Evolutionary conservation across 352 stramenopile genomes (phyloP).

Genomic region (Phytopythium litorale): DNA sequence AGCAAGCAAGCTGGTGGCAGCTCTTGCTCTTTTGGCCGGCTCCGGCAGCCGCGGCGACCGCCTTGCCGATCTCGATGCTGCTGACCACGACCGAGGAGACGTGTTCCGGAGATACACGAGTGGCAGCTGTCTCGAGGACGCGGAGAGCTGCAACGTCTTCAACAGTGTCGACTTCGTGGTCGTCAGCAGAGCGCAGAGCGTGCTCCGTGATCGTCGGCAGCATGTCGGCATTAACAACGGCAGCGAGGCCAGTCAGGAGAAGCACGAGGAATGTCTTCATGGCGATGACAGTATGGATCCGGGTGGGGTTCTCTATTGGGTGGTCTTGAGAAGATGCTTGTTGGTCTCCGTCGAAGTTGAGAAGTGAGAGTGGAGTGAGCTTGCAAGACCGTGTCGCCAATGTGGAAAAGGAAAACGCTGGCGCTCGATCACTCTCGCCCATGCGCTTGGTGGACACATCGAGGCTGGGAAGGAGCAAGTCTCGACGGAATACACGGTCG

Average conservation of each 20-base stretch:
- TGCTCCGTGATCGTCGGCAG: not conserved
- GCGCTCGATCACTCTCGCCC: no score
- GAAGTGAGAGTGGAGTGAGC: no score
- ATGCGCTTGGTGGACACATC: no score
- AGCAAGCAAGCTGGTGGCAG: conserved; percentile 1
- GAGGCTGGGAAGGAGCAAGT: no score
- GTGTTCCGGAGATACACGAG: not conserved
- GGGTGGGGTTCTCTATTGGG: not conserved
- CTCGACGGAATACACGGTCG: no score
- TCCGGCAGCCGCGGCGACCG: not conserved
- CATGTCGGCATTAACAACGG: not conserved
- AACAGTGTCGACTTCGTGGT: no score
- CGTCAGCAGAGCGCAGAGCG: not conserved
- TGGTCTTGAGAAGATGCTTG: no score
- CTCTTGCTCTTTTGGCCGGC: not conserved
- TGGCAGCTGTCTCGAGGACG: no score
- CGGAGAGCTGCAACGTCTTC: no score
- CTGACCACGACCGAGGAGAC: not conserved
- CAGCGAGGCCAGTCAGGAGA: not conserved
- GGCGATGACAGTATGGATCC: not conserved
- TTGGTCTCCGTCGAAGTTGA: not conserved
- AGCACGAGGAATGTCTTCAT: not conserved
- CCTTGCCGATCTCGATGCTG: not conserved
- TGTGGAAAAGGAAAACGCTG: no score
- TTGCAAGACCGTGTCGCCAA: no score